These are phyloP conservation scores for Cladophialophora carrionii DNA, from an alignment of 2,329 filamentous ascomycete genomes.

Conservation along the genomic window DNA sequence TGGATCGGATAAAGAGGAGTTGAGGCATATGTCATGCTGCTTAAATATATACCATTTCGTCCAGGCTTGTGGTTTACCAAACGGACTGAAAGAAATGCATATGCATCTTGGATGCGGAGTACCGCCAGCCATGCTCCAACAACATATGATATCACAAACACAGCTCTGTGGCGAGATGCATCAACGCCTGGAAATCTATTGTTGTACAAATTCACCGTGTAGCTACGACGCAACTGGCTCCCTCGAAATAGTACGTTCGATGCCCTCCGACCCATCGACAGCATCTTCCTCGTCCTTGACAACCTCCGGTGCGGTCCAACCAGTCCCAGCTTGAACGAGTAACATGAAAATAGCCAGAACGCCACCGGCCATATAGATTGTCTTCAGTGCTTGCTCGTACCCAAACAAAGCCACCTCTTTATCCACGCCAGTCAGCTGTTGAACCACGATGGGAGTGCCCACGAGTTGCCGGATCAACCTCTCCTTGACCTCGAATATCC, in stretches of 20 bases:
- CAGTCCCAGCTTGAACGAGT: constrained; percentile 61
- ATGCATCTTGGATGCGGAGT: not conserved
- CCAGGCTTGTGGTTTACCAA: not conserved
- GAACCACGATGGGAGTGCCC: constrained; percentile 62
- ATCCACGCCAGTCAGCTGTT: constrained; percentile 54
- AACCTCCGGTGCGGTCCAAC: constrained; percentile 54
- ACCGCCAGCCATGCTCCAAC: not conserved
- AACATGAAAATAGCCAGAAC: constrained; percentile 55
- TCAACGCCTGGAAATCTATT: not conserved
- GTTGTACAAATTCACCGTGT: not conserved
- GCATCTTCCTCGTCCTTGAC: constrained; percentile 38
- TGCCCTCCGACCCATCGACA: not conserved
- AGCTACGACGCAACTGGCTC: constrained; percentile 9
- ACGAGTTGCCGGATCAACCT: constrained; percentile 59
- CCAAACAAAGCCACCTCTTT: constrained; percentile 56
- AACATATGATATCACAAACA: not conserved
- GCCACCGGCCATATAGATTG: constrained; percentile 58
- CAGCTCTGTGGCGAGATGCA: not conserved
- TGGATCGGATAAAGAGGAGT: not conserved
- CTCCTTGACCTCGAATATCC: constrained; percentile 42
- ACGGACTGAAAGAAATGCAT: not conserved
- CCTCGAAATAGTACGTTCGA: constrained; percentile 16
- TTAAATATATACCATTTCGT: not conserved
- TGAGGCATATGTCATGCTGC: not conserved
- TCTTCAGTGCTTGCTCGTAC: constrained; percentile 59